Evolutionary conservation across 73 alveolate species (phyloP).

Genomic region (Loxodes magnus): DNA sequence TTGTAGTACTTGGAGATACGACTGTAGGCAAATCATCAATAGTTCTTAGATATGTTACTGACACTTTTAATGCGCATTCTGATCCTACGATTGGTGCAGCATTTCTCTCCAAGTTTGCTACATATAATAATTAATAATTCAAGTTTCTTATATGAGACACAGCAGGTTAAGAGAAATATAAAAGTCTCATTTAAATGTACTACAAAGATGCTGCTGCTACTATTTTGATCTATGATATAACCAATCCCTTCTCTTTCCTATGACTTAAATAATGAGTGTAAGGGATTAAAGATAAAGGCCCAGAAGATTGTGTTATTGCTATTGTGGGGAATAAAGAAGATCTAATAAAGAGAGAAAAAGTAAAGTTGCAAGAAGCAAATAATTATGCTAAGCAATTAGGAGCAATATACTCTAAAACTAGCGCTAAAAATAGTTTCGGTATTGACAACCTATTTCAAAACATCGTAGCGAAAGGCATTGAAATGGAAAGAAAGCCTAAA

Average conservation of each 20-base stretch:
- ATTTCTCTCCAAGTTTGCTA: not conserved
- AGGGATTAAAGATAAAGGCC: conserved; percentile 8
- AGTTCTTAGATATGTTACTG: conserved; percentile 7
- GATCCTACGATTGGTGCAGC: conserved; percentile 18
- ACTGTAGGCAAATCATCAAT: conserved; percentile 18
- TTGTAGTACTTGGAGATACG: conserved; percentile 8
- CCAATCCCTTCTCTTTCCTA: conserved; percentile 36
- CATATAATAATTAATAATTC: conserved; percentile 7
- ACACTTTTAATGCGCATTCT: conserved; percentile 2
- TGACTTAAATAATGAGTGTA: conserved; percentile 53
- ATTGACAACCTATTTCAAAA: not conserved
- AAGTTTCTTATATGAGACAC: conserved; percentile 82
- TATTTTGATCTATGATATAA: conserved; percentile 46
- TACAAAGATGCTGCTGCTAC: conserved; percentile 74
- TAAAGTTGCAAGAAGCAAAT: not conserved
- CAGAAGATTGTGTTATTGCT: conserved; percentile 8
- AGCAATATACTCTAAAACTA: not conserved
- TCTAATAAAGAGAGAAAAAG: conserved; percentile 3
- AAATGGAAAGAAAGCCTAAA: too few relatives aligned
- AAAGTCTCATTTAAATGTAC: conserved; percentile 46
- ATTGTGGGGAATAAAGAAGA: conserved; percentile 59
- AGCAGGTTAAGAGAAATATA: conserved; percentile 71
- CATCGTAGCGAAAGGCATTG: too few relatives aligned
- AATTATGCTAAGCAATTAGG: not conserved
- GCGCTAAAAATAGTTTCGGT: not conserved